Base-by-base conservation (phyloP, 768 basidiomycete species). In the Trametes punicea region DNA sequence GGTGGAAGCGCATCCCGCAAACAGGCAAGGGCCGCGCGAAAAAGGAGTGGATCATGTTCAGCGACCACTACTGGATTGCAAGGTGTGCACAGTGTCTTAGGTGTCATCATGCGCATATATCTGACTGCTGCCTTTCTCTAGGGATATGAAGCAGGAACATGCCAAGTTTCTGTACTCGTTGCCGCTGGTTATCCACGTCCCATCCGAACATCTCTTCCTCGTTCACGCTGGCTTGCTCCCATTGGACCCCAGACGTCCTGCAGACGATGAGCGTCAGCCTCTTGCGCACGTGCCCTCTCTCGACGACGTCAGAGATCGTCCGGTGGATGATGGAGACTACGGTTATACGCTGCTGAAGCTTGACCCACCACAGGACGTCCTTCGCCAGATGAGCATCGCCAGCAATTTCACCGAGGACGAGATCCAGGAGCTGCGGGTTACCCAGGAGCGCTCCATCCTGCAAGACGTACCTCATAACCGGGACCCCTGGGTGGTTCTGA, bases 201-300 rank as follows among this genome's bases (percentile, higher is more conserved):
- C 93, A 0, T 77, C 78, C 2, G 81, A 87, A 2, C 90, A 95
- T 64, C 71, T 84, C 0, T 85, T 84, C 71, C 76, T 95, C 44
- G 90, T 86, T 1, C 93, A 97, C 62, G 94, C 84, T 1, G 95
- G 95, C 6, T 64, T 96, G 18, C 77, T 98, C 2, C 79, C 93
- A 0, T 79, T 77, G 5, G 83, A 96, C 65, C 87, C 91, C 2
- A 71, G 69, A 1, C 79, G 75, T 57, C 67, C 79, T 26, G 67
- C 73, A 16, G 74, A 73, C 21, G 74, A 83, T 62, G 70, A 72
- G 23, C 74, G 71, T 10, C 93, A 95, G 65, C 93, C 93, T 2
- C 78, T 95, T 16, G 81, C 88, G 2, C 80, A 77, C 49, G 66
- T 80, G n/a, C 88, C 87, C 8, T 52, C 57, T 0, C 64, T 76